Conservation (phyloP, 176 grass and related monocot species). For the Triticum timopheevii region DNA sequence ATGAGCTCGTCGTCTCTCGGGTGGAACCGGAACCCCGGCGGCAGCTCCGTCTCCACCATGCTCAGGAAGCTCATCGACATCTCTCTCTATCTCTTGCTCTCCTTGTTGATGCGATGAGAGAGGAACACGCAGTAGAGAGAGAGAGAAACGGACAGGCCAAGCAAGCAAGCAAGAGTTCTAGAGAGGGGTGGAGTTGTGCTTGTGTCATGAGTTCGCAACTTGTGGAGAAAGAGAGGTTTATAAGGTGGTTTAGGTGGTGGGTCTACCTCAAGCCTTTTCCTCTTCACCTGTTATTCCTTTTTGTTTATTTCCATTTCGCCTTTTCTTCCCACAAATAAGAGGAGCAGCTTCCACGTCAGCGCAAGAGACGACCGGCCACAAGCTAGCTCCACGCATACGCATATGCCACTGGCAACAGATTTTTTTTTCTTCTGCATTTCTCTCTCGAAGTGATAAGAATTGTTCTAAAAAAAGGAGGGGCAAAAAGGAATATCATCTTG, state of each 20-base stretch:
- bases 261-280: constrained; percentile 49
- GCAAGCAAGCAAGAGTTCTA: not conserved
- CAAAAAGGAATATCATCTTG: constrained; percentile 12
- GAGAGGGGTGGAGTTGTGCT: not conserved
- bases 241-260: constrained; percentile 66
- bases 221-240: constrained; percentile 44
- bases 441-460: not conserved
- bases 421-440: not conserved
- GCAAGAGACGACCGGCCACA: not conserved
- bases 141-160: constrained; percentile 15
- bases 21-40: constrained; percentile 93
- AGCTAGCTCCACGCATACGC: not conserved
- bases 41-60: constrained; percentile 88
- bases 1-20: constrained; percentile 92
- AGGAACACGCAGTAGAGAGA: not conserved
- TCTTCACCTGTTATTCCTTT: not conserved
- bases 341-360: constrained; percentile 33
- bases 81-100: not conserved
- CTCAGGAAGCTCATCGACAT: constrained; percentile 87
- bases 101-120: not conserved
- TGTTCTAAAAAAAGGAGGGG: not conserved
- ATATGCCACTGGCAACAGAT: not conserved
- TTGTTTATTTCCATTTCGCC: constrained; percentile 10
- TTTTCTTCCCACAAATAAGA: constrained; percentile 46
- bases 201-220: constrained; percentile 32